A percentile compares a stretch with the other conserved stretches of the same genome.
phyloP scores from a whole-genome alignment of 345 rosid genomes.

The Gossypium mustelinum region DNA sequence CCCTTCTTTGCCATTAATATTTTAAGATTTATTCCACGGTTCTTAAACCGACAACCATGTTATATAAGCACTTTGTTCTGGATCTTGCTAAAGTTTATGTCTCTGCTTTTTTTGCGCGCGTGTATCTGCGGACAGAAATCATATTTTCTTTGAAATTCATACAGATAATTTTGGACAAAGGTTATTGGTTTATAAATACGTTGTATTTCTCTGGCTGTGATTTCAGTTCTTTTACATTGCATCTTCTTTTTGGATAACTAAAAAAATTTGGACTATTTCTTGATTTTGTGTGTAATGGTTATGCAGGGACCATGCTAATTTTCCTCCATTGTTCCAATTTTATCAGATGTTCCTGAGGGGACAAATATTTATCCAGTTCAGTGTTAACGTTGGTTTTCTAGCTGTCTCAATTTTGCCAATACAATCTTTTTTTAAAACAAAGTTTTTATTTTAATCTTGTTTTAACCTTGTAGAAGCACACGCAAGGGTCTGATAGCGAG shows the following conservation, averaged over 20 bases:
- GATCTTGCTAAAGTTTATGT: background rate
- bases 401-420: background rate
- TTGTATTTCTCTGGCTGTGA: background rate
- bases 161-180: background rate
- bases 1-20: background rate
- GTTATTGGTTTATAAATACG: background rate
- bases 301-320: background rate
- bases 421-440: background rate
- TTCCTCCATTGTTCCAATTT: background rate
- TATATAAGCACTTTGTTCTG: slow-evolving; percentile 4
- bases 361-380: background rate
- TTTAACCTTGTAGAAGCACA: slow-evolving; percentile 1
- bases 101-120: background rate
- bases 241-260: background rate
- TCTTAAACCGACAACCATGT: background rate
- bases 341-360: background rate
- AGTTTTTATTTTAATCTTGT: background rate
- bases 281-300: background rate
- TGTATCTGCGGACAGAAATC: background rate
- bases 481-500: background rate
- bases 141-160: background rate
- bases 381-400: background rate
- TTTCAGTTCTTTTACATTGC: background rate
- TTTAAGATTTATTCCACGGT: background rate
- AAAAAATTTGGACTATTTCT: background rate